A percentile compares a stretch with the other conserved stretches of the same genome.
Conservation (phyloP, 441 rosid species). For the Hura crepitans region DNA sequence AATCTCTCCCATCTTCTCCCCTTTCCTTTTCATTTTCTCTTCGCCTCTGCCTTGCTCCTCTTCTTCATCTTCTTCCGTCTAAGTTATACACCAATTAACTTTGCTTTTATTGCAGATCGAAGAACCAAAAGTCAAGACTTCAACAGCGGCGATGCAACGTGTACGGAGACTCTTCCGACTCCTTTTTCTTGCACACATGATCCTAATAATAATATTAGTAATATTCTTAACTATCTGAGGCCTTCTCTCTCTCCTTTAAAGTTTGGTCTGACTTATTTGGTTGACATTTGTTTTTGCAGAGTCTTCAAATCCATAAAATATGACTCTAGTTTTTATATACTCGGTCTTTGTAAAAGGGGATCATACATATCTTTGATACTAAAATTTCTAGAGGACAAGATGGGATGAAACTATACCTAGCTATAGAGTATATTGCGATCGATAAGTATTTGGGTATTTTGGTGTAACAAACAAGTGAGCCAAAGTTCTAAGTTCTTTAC, state of each 20-base stretch:
- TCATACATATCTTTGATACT: slow-evolving; percentile 48
- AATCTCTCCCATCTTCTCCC: no score
- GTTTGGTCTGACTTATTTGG: background rate
- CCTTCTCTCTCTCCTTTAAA: slow-evolving; percentile 26
- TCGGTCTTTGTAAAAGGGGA: slow-evolving; percentile 54
- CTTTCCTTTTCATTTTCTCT: no score
- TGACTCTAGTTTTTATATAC: slow-evolving; percentile 45
- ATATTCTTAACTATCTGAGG: slow-evolving; percentile 56
- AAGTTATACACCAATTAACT: background rate
- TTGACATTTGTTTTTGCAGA: slow-evolving; percentile 36
- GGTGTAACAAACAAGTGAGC: slow-evolving; percentile 15
- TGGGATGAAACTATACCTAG: slow-evolving; percentile 47
- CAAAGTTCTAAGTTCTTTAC: no score
- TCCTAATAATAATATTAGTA: slow-evolving; percentile 41
- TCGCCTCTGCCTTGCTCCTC: no score
- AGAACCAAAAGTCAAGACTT: slow-evolving; percentile 26
- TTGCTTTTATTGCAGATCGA: slow-evolving; percentile 40
- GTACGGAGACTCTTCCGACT: slow-evolving; percentile 45
- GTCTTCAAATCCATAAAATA: slow-evolving; percentile 47
- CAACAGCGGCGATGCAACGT: slow-evolving; percentile 40
- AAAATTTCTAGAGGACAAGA: slow-evolving; percentile 38
- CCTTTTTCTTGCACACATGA: slow-evolving; percentile 50
- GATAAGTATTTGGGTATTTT: slow-evolving; percentile 40
- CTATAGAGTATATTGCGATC: slow-evolving; percentile 41
- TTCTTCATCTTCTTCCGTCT: no score